Conservation (phyloP, 805 yeast species). For the Nakazawaea wyomingensis region DNA sequence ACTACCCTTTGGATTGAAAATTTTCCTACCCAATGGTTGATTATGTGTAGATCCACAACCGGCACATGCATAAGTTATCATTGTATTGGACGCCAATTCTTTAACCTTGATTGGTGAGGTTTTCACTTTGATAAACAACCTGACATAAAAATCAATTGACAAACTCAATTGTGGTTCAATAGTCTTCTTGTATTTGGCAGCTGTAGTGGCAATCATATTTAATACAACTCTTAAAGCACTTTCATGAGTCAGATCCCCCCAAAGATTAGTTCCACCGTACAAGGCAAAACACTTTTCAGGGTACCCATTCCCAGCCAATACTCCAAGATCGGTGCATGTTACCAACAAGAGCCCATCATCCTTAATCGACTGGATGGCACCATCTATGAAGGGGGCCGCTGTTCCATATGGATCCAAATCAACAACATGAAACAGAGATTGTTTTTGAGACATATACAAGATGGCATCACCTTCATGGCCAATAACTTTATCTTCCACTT, state of each 20-base stretch:
- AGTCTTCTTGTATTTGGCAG: constrained; percentile 82
- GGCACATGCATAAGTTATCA: constrained; percentile 76
- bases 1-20: constrained; percentile 23
- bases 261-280: constrained; percentile 88
- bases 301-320: constrained; percentile 90
- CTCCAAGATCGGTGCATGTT: constrained; percentile 95
- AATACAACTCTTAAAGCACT: constrained; percentile 84
- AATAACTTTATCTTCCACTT: constrained; percentile 48
- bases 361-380: constrained; percentile 78
- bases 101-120: constrained; percentile 81
- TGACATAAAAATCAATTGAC: constrained; percentile 88
- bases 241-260: constrained; percentile 87
- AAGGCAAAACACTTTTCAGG: constrained; percentile 95
- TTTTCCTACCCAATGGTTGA: constrained; percentile 71
- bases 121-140: constrained; percentile 75
- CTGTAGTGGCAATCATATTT: constrained; percentile 68
- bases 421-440: constrained; percentile 63
- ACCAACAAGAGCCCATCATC: constrained; percentile 84
- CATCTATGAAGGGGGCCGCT: constrained; percentile 91
- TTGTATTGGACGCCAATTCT: constrained; percentile 67
- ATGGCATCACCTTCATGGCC: constrained; percentile 91
- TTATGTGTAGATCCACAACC: constrained; percentile 74
- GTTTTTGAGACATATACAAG: constrained; percentile 57
- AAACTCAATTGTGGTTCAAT: constrained; percentile 84
- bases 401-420: constrained; percentile 98